Base-by-base conservation (phyloP, 352 stramenopile species). In the Thalassiosira hispida region DNA sequence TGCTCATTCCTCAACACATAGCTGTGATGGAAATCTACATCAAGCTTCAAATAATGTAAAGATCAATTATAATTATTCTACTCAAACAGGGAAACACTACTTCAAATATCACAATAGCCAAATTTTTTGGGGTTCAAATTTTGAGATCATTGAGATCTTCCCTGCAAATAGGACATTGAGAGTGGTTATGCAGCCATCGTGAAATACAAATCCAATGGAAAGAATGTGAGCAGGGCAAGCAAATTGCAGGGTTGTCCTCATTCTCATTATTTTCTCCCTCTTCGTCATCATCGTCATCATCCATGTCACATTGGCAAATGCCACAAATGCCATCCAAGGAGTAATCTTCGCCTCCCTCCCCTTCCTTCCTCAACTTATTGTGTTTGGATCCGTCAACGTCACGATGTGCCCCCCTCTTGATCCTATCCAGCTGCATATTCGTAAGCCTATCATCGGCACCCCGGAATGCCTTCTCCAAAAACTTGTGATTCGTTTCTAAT, bases 181-280 rank as follows among this genome's bases (percentile, higher is more conserved):
- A 76, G 65, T 83, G 69, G 49, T 74, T 52, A 51, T 83, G 75
- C 44, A 83, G 35, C 75, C 75, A 83, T 51, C 65, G 51, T 8
- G 40, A 62, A 62, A 83, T 78, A 33, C 75, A 83, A 12, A 53
- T 44, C 44, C 60, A 71, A 72, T 83, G 75, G 29, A 79, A 83
- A 8, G 27, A 62, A 53, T 83, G 75, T 1, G 61, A 75, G 35
- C 75, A 83, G 18, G 72, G 72, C 42, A 83, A 75, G 47, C 69
- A 77, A 42, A 71, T 62, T 20, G 56, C n/a, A 35, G 49, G 12
- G 18, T 70, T 51, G 27, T 65, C 14, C 27, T 73, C 46, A 22
- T 22, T 16, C n/a, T 23, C 22, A 18, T 60, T 33, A n/a, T 38
- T 31, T 2, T 22, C 18, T 31, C 61, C 62, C 11, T 22, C 8